Percentiles rank a stretch among this genome's conserved stretches.
These are phyloP conservation scores for Mortierella claussenii DNA, from an alignment of 192 early-diverging fungal species.

Conservation along the genomic window DNA sequence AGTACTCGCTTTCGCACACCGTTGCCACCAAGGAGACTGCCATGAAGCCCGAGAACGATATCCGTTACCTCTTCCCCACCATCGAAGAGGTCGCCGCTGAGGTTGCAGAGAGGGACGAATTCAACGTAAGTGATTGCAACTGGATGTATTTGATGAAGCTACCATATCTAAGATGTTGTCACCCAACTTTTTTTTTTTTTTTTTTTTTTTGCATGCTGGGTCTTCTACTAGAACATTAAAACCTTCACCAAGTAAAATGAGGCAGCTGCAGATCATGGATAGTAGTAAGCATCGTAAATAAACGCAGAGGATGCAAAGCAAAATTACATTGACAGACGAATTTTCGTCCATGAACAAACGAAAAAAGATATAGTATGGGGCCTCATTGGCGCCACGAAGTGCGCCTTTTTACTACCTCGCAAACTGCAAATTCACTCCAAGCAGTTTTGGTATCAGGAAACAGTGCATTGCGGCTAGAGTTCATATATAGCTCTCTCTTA, in stretches of 20 bases:
- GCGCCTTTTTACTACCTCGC: too few relatives aligned
- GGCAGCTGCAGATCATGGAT: background rate
- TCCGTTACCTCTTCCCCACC: constrained; percentile 84
- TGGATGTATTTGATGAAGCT: constrained; percentile 50
- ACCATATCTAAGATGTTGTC: constrained; percentile 13
- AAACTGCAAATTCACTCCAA: too few relatives aligned
- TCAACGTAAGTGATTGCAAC: constrained; percentile 56
- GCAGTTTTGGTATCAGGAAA: too few relatives aligned
- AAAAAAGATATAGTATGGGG: too few relatives aligned
- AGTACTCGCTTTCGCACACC: constrained; percentile 76
- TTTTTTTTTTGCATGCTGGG: background rate
- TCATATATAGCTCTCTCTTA: too few relatives aligned
- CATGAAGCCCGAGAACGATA: constrained; percentile 84
- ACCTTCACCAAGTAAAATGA: constrained; percentile 30
- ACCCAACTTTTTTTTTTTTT: background rate
- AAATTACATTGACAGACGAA: too few relatives aligned
- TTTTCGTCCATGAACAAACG: too few relatives aligned
- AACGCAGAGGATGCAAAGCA: too few relatives aligned
- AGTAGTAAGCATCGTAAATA: background rate
- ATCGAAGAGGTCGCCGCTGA: constrained; percentile 86
- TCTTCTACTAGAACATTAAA: constrained; percentile 25
- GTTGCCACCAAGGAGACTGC: constrained; percentile 74
- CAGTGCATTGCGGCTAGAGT: too few relatives aligned
- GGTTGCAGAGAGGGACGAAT: constrained; percentile 77
- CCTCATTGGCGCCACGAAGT: too few relatives aligned